Conservation (phyloP, 2,329 filamentous ascomycete genomes). For the Aspergillus ibericus region DNA sequence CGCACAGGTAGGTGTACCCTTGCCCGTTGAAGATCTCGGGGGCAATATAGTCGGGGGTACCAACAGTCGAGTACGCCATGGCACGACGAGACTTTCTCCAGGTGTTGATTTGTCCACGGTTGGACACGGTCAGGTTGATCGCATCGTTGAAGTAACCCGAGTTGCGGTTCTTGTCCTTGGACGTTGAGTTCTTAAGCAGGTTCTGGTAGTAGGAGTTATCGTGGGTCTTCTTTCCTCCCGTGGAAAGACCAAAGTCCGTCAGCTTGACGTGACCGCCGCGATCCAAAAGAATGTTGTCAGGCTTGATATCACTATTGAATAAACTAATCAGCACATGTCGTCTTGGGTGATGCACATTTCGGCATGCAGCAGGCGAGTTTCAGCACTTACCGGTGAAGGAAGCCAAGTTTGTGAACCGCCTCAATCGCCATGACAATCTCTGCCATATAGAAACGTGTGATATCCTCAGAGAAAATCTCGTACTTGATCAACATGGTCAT, state of each 20-base stretch:
- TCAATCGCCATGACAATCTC: slow-evolving; percentile 98
- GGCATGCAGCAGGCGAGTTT: neutral
- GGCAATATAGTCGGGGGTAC: slow-evolving; percentile 97
- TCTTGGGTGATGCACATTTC: neutral
- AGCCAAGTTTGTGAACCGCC: slow-evolving; percentile 94
- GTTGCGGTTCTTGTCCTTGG: slow-evolving; percentile 75
- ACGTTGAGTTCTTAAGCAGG: slow-evolving; percentile 75
- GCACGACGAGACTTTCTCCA: slow-evolving; percentile 94
- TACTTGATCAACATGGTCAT: slow-evolving; percentile 99
- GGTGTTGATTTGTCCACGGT: slow-evolving; percentile 96
- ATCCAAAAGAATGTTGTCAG: slow-evolving; percentile 96
- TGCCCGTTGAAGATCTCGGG: slow-evolving; percentile 97
- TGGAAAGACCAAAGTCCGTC: slow-evolving; percentile 96
- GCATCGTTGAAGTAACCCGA: slow-evolving; percentile 90
- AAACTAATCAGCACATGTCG: slow-evolving; percentile 1
- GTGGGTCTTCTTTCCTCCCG: slow-evolving; percentile 95
- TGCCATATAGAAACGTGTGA: slow-evolving; percentile 98
- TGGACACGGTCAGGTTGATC: slow-evolving; percentile 96
- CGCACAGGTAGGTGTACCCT: slow-evolving; percentile 93
- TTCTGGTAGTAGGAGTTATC: slow-evolving; percentile 99
- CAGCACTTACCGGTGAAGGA: slow-evolving; percentile 83
- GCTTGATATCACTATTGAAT: slow-evolving; percentile 83
- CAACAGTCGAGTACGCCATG: slow-evolving; percentile 97
- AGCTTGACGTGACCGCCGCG: slow-evolving; percentile 96
- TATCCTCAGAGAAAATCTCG: slow-evolving; percentile 98